Evolutionary conservation across 352 stramenopile species (phyloP).

Genomic region (Hyphochytrium catenoides): DNA sequence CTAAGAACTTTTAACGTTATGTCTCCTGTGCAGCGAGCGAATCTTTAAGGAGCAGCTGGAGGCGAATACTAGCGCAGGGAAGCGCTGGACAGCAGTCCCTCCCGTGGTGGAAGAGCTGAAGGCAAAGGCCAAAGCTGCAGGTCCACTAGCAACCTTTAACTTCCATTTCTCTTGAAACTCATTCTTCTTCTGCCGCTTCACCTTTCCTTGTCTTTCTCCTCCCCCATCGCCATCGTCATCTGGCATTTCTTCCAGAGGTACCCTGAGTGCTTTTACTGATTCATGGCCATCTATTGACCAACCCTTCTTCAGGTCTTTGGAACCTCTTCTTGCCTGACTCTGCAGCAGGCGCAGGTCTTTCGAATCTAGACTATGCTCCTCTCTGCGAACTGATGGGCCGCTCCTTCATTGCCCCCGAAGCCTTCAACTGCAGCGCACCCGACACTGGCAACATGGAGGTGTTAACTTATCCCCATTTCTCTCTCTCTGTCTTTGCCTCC

Average conservation of each 20-base stretch:
- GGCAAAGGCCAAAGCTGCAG: conserved; percentile 48
- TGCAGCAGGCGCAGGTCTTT: conserved; percentile 40
- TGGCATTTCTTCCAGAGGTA: too few relatives aligned
- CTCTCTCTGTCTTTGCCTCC: too few relatives aligned
- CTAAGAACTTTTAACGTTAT: background rate
- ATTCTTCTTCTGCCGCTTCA: too few relatives aligned
- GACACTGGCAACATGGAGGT: conserved; percentile 99
- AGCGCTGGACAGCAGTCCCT: conserved; percentile 54
- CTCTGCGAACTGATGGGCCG: conserved; percentile 86
- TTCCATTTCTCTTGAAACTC: too few relatives aligned
- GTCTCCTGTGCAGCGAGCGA: conserved; percentile 23
- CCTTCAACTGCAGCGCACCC: conserved; percentile 88
- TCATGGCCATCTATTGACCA: too few relatives aligned
- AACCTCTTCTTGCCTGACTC: conserved; percentile 78
- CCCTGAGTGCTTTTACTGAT: too few relatives aligned
- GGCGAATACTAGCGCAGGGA: conserved; percentile 19
- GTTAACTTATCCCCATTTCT: too few relatives aligned
- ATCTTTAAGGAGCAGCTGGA: conserved; percentile 47
- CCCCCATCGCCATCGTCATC: too few relatives aligned
- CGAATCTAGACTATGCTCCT: conserved; percentile 79
- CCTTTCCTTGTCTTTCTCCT: too few relatives aligned
- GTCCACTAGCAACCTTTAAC: too few relatives aligned
- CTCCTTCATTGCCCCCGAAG: conserved; percentile 62
- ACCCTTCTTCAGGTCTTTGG: conserved; percentile 85
- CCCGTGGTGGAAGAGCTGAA: conserved; percentile 71